A percentile compares a stretch with the other conserved stretches of the same genome.
Evolutionary conservation across 192 early-diverging fungal species (phyloP).

Genomic region (Rhizoclosmatium sp.): DNA sequence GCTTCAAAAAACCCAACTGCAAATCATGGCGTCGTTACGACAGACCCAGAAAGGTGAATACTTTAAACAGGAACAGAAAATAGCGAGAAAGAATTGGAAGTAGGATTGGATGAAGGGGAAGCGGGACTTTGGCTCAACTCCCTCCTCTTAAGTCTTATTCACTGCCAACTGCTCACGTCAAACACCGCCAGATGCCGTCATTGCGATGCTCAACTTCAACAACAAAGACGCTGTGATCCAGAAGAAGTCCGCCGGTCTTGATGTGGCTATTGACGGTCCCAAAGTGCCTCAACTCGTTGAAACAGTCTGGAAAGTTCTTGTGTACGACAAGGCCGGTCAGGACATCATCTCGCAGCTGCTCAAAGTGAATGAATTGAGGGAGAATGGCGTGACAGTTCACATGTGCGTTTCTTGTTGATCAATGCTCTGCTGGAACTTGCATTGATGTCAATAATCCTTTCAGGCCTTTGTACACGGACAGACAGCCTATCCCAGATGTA

Average conservation of each 20-base stretch:
- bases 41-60: constrained; percentile 3
- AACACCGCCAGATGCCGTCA: constrained; percentile 69
- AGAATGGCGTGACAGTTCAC: constrained; percentile 96
- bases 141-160: too few species aligned
- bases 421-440: neutral
- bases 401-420: constrained; percentile 66
- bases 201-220: constrained; percentile 90
- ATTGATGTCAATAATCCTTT: constrained; percentile 13
- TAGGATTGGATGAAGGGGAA: too few species aligned
- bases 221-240: constrained; percentile 36
- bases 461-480: constrained; percentile 82
- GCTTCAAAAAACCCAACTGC: neutral
- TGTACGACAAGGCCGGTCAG: constrained; percentile 92
- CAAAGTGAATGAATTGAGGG: constrained; percentile 93
- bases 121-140: too few species aligned
- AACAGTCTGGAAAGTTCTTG: constrained; percentile 95
- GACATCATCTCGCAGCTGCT: constrained; percentile 97
- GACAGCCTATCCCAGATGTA: constrained; percentile 92
- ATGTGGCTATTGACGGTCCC: constrained; percentile 44
- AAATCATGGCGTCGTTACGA: neutral
- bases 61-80: too few species aligned
- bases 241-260: constrained; percentile 44
- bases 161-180: too few species aligned
- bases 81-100: too few species aligned
- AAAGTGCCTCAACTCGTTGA: constrained; percentile 49